Conservation (phyloP, 306 rosid genomes). For the Oemleria cerasiformis region DNA sequence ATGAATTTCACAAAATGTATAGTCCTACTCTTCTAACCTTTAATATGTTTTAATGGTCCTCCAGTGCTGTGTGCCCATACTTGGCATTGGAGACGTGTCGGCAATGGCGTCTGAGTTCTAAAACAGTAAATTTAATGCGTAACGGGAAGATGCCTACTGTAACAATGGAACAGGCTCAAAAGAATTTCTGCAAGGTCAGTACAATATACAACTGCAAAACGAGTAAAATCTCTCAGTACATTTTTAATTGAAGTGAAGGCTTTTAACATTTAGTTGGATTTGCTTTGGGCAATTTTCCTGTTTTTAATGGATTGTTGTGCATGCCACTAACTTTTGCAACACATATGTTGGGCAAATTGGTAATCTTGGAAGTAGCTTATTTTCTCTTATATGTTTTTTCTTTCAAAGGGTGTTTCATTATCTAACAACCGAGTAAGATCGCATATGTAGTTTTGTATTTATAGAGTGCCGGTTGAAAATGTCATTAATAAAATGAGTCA, state of each 20-base stretch:
- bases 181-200: constrained; percentile 87
- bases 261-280: neutral
- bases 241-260: constrained; percentile 2
- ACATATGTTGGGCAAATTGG: neutral
- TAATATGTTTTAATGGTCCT: constrained; percentile 27
- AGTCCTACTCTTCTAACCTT: neutral
- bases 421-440: neutral
- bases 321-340: neutral
- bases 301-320: neutral
- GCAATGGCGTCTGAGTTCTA: constrained; percentile 96
- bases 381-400: neutral
- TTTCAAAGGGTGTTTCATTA: neutral
- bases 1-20: neutral
- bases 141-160: constrained; percentile 99
- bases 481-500: neutral
- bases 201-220: constrained; percentile 9
- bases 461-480: neutral
- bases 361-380: neutral
- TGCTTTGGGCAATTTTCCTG: neutral
- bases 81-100: constrained; percentile 98
- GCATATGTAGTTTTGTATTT: neutral
- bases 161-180: constrained; percentile 98
- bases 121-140: constrained; percentile 91
- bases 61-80: constrained; percentile 92
- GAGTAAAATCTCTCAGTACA: neutral